phyloP scores from a whole-genome alignment of 1,284 basidiomycete species.

The Malassezia brasiliensis region DNA sequence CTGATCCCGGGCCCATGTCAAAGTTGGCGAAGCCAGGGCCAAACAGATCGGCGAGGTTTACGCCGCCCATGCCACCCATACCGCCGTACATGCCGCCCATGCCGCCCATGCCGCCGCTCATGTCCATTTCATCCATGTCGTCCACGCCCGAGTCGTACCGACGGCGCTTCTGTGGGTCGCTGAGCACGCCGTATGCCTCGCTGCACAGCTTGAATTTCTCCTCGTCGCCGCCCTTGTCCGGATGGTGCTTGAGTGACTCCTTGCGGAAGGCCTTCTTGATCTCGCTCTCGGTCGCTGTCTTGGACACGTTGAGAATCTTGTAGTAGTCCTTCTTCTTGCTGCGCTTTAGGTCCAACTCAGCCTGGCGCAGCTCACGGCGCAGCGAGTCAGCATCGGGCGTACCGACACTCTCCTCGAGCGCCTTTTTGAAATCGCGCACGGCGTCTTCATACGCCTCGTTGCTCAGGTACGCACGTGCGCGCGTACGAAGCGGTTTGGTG shows the following conservation, averaged over 20 bases:
- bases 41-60: constrained; percentile 45
- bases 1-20: constrained; percentile 18
- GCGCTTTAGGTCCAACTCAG: constrained; percentile 41
- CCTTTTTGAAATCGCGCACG: constrained; percentile 66
- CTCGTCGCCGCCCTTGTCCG: constrained; percentile 47
- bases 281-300: constrained; percentile 66
- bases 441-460: constrained; percentile 65
- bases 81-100: constrained; percentile 20
- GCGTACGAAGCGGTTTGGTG: constrained; percentile 75
- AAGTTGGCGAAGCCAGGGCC: constrained; percentile 22
- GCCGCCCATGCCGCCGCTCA: constrained; percentile 18
- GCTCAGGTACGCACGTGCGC: constrained; percentile 66
- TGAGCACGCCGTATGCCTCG: constrained; percentile 42
- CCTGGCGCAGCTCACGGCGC: constrained; percentile 53
- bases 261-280: constrained; percentile 58
- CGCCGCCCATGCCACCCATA: constrained; percentile 23
- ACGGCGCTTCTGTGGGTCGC: constrained; percentile 36
- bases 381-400: constrained; percentile 57
- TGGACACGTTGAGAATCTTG: constrained; percentile 64
- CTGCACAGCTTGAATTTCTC: constrained; percentile 47
- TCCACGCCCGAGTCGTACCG: constrained; percentile 45
- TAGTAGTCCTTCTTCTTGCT: constrained; percentile 55
- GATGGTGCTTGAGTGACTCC: constrained; percentile 44
- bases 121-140: constrained; percentile 31
- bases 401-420: constrained; percentile 57